Evolutionary conservation across 1,139 yeast genomes (phyloP).

Genomic region (Sugiyamaella japonica): DNA sequence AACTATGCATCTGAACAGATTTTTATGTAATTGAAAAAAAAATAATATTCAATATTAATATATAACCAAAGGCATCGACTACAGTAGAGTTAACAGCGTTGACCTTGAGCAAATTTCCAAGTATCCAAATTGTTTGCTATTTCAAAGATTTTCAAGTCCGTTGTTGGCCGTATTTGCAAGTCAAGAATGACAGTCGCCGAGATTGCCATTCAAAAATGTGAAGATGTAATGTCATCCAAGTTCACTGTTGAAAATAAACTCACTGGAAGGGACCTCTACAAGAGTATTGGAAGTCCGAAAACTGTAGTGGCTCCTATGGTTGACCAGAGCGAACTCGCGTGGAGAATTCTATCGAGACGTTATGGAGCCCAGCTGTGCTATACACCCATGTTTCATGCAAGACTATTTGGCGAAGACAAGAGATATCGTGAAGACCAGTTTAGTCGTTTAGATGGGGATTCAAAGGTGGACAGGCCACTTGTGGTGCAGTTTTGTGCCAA

Average conservation of each 20-base stretch:
- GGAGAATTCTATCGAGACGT: conserved; percentile 83
- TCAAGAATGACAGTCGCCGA: conserved; percentile 9
- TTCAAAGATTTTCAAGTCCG: conserved; percentile 2
- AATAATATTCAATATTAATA: too few relatives aligned
- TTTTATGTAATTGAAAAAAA: too few relatives aligned
- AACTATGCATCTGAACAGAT: neutral
- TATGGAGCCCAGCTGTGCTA: conserved; percentile 94
- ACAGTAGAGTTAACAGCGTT: too few relatives aligned
- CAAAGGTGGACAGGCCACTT: conserved; percentile 78
- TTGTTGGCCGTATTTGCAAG: neutral
- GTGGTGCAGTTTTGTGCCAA: conserved; percentile 96
- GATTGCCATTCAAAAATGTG: neutral
- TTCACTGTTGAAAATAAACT: conserved; percentile 25
- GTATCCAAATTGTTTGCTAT: neutral
- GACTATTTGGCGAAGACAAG: conserved; percentile 79
- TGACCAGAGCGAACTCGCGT: conserved; percentile 92
- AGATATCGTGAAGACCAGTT: conserved; percentile 80
- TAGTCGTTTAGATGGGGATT: conserved; percentile 72
- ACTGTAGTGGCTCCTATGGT: conserved; percentile 98
- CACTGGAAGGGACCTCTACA: conserved; percentile 68
- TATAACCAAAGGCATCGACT: too few relatives aligned
- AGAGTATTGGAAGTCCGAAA: conserved; percentile 69
- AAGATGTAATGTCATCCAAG: neutral
- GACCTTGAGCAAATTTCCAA: too few relatives aligned
- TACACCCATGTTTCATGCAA: conserved; percentile 96